Base-by-base conservation (phyloP, 257 asterid genomes). In the Scutellaria baicalensis region DNA sequence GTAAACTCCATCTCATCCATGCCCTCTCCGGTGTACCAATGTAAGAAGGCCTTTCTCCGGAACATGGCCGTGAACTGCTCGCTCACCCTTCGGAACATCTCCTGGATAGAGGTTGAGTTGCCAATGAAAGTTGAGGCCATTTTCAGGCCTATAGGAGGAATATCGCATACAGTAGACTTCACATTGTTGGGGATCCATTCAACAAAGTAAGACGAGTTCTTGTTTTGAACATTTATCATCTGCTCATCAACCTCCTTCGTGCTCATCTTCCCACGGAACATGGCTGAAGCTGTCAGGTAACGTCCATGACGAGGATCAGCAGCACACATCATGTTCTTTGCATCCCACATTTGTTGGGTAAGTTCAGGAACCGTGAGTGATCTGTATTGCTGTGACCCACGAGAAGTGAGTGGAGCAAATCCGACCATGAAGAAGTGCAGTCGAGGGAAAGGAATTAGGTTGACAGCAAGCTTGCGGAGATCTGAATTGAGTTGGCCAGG, bases 1-100 rank as follows among this genome's bases (percentile, higher is more conserved):
- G 86, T 82, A 14, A 82, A 82, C 57, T 82, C 86, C 86, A 82
- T 82, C 78, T 82, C 86, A 20, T 79, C 86, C 86, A 82, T 82
- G 16, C 86, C 86, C 57, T 82, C 86, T 4, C 86, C 84, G 0
- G 86, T 82, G 70, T 82, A 82, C 86, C 86, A 82, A 66, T 82
- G 86, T 82, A 82, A 73, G 86, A 82, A 82, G 75, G 86, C 84
- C 69, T 81, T 81, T 13, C 83, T 77, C 63, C 82, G 57, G 65
- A 81, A 81, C 85, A 81, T 81, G 50, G 85, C 85, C 0, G 83
- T 81, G 65, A 81, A 81, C 71, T 81, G 85, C 78, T 81, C 80
- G 1, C 85, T 81, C 6, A 81, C 85, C 71, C 85, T 77, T 56
- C 85, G 14, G 61, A 81, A 81, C 85, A 81, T 81, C 64, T 81